Evolutionary conservation across 2,329 filamentous ascomycete genomes (phyloP).

Genomic region (Myriosclerotinia scirpicola): DNA sequence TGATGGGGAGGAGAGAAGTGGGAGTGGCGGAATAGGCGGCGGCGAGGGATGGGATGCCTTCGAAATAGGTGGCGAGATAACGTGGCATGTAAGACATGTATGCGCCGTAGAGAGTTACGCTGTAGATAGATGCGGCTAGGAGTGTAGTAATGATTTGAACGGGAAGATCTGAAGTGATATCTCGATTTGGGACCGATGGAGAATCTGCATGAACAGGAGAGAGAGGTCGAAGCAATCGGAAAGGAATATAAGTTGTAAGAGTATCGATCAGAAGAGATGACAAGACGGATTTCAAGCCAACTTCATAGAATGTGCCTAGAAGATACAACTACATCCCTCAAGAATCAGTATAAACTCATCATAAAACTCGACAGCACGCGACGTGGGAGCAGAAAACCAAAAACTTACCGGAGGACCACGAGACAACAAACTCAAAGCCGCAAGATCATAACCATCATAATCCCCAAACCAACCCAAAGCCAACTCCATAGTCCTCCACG

Average conservation of each 20-base stretch:
- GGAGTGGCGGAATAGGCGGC: constrained; percentile 65
- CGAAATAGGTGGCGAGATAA: constrained; percentile 73
- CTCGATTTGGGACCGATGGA: constrained; percentile 56
- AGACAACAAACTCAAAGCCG: constrained; percentile 65
- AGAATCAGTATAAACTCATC: constrained; percentile 14
- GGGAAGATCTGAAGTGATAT: constrained; percentile 62
- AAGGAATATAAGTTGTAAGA: constrained; percentile 68
- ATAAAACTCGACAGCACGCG: not conserved
- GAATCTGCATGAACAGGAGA: constrained; percentile 62
- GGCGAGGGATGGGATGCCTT: constrained; percentile 66
- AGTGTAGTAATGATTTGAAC: constrained; percentile 65
- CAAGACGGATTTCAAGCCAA: constrained; percentile 61
- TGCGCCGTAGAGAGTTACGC: constrained; percentile 67
- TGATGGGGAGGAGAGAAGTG: constrained; percentile 58
- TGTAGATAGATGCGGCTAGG: constrained; percentile 72
- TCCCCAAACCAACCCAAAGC: constrained; percentile 70
- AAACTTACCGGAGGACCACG: constrained; percentile 67
- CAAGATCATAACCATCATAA: constrained; percentile 72
- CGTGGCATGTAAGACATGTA: constrained; percentile 69
- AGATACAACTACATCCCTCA: constrained; percentile 63
- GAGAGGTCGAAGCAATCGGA: constrained; percentile 69
- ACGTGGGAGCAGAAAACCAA: not conserved
- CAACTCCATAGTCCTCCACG: constrained; percentile 64
- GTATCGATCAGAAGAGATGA: constrained; percentile 67
- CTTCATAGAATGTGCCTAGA: constrained; percentile 72